These are phyloP conservation scores for Oenanthe sinensis DNA, from an alignment of 129 eudicot species.

Conservation along the genomic window DNA sequence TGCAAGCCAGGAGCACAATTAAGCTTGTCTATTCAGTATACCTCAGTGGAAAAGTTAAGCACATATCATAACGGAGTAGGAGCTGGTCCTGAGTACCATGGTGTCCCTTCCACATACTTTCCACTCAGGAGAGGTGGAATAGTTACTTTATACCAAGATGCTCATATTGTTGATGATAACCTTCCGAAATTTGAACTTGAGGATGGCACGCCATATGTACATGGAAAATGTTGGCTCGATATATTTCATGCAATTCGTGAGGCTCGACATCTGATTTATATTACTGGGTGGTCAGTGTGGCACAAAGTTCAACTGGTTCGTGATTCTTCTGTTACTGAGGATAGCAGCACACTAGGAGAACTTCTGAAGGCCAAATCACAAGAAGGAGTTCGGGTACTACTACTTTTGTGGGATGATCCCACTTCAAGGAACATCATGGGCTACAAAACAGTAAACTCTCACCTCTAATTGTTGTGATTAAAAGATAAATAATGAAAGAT, in stretches of 20 bases:
- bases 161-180: constrained; percentile 42
- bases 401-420: constrained; percentile 92
- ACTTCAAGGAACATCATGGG: constrained; percentile 63
- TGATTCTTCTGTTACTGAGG: constrained; percentile 61
- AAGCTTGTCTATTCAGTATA: constrained; percentile 40
- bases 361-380: constrained; percentile 77
- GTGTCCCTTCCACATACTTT: constrained; percentile 55
- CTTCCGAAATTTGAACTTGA: constrained; percentile 66
- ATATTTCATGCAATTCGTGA: constrained; percentile 70
- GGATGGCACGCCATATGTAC: constrained; percentile 38
- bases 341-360: constrained; percentile 74
- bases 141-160: constrained; percentile 79
- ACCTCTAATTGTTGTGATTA: background rate
- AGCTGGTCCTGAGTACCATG: constrained; percentile 47
- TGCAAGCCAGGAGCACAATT: constrained; percentile 51
- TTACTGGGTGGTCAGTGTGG: constrained; percentile 87
- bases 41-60: constrained; percentile 39
- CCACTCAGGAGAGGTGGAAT: constrained; percentile 61
- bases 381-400: constrained; percentile 85
- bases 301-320: constrained; percentile 67
- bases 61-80: constrained; percentile 44
- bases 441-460: constrained; percentile 51
- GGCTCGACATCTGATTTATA: constrained; percentile 79
- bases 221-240: constrained; percentile 76
- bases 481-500: too few species aligned